Conservation (phyloP, 2,329 filamentous ascomycete species). For the Pseudogymnoascus sp. region DNA sequence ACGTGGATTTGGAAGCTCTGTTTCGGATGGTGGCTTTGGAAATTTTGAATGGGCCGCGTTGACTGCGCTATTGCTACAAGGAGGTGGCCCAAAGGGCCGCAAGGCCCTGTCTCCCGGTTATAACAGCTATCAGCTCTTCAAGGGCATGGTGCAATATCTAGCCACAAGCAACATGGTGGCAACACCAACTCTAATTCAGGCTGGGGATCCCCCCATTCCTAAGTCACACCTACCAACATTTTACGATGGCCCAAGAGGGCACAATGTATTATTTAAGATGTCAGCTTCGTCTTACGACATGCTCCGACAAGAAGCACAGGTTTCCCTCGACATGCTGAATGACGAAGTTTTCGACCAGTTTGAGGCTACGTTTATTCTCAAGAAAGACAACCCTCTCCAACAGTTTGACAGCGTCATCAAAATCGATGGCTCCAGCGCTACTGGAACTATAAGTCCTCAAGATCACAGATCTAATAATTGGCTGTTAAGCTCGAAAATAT, state of each 20-base stretch:
- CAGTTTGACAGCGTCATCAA: slow-evolving; percentile 46
- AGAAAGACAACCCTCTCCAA: slow-evolving; percentile 46
- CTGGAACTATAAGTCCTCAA: slow-evolving; percentile 12
- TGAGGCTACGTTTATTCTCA: slow-evolving; percentile 71
- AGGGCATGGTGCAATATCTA: slow-evolving; percentile 84
- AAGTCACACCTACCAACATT: slow-evolving; percentile 57
- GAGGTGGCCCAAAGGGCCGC: slow-evolving; percentile 65
- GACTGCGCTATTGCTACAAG: slow-evolving; percentile 71
- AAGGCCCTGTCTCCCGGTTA: slow-evolving; percentile 70
- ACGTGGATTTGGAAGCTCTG: slow-evolving; percentile 64
- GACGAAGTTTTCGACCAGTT: slow-evolving; percentile 73
- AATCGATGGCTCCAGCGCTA: slow-evolving; percentile 19
- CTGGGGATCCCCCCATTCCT: slow-evolving; percentile 35
- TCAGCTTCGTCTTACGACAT: slow-evolving; percentile 71
- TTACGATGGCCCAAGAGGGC: slow-evolving; percentile 65
- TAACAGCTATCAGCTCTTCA: slow-evolving; percentile 90
- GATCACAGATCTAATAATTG: slow-evolving; percentile 23
- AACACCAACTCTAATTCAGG: slow-evolving; percentile 50
- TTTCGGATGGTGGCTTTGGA: slow-evolving; percentile 79
- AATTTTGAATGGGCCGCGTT: slow-evolving; percentile 85
- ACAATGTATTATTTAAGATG: slow-evolving; percentile 91
- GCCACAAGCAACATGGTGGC: slow-evolving; percentile 64
- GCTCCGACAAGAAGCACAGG: slow-evolving; percentile 66
- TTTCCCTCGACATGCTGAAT: slow-evolving; percentile 67
- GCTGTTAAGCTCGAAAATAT: slow-evolving; percentile 47